Percentiles rank a stretch among this genome's conserved stretches.
Conservation (phyloP, 768 basidiomycete species). For the Suillus subaureus region DNA sequence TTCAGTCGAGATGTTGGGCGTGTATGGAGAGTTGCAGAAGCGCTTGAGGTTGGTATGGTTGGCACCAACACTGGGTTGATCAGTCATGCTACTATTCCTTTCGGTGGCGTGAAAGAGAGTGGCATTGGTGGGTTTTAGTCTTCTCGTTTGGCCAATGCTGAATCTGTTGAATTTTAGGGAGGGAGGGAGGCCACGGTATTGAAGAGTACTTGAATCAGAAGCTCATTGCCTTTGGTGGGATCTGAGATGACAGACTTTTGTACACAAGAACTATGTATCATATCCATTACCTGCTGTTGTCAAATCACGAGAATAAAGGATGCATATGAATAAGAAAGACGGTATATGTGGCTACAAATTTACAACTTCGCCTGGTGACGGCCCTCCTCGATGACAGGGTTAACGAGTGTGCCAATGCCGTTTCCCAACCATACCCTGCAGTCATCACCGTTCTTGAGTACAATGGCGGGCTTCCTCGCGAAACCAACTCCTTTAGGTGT, state of each 20-base stretch:
- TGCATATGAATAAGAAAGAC: neutral
- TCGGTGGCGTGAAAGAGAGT: conserved; percentile 91
- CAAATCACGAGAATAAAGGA: neutral
- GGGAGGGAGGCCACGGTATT: conserved; percentile 90
- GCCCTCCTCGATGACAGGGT: conserved; percentile 74
- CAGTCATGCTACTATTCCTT: conserved; percentile 80
- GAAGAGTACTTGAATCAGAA: conserved; percentile 87
- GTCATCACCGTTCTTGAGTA: conserved; percentile 73
- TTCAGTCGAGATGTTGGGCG: conserved; percentile 85
- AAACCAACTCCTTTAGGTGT: conserved; percentile 86
- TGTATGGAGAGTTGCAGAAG: conserved; percentile 94
- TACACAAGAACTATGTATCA: conserved; percentile 6
- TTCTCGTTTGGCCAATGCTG: conserved; percentile 1
- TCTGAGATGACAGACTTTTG: conserved; percentile 35
- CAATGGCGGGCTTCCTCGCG: conserved; percentile 67
- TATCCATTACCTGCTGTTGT: neutral
- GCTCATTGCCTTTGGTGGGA: conserved; percentile 77
- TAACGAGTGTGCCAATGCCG: conserved; percentile 81
- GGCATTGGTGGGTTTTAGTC: conserved; percentile 54
- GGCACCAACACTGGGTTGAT: conserved; percentile 82
- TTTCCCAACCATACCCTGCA: conserved; percentile 67
- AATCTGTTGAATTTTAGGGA: conserved; percentile 41
- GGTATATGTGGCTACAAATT: conserved; percentile 9
- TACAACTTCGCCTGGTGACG: conserved; percentile 45
- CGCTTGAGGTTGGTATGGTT: conserved; percentile 92